Percentiles rank a stretch among this genome's conserved stretches.
phyloP scores from a whole-genome alignment of 306 rosid species.

The Lathyrus sativus region DNA sequence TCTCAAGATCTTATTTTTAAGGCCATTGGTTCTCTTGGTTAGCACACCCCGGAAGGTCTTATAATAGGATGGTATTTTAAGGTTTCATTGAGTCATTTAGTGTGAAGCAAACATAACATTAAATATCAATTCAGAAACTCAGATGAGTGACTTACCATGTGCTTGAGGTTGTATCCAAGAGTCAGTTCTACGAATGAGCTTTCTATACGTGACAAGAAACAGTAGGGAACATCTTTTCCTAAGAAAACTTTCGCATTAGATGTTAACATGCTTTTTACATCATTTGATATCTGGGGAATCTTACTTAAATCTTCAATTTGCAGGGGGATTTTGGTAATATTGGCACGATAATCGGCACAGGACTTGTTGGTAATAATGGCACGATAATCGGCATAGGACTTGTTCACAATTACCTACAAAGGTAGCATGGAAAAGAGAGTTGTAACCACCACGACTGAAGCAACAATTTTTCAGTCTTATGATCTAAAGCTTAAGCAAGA shows the following conservation, averaged over 20 bases:
- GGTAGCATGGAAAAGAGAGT: constrained; percentile 20
- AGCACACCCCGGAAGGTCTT: too few species aligned
- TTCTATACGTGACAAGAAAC: constrained; percentile 75
- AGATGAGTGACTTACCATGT: constrained; percentile 61
- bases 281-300: constrained; percentile 65
- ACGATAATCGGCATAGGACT: constrained; percentile 84
- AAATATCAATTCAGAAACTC: constrained; percentile 16
- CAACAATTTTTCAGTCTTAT: constrained; percentile 19
- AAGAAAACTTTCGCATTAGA: constrained; percentile 71
- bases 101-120: constrained; percentile 15
- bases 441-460: constrained; percentile 15
- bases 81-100: constrained; percentile 15
- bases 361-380: too few species aligned
- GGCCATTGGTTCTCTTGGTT: too few species aligned
- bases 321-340: constrained; percentile 67
- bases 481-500: constrained; percentile 18
- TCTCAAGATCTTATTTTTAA: too few species aligned
- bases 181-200: constrained; percentile 70
- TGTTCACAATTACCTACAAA: constrained; percentile 79
- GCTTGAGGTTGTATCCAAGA: constrained; percentile 77
- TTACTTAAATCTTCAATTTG: constrained; percentile 62
- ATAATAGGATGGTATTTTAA: too few species aligned
- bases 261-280: constrained; percentile 66
- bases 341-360: too few species aligned
- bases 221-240: constrained; percentile 79